Evolutionary conservation across 352 stramenopile genomes (phyloP).

Genomic region (Globisporangium barbulae): DNA sequence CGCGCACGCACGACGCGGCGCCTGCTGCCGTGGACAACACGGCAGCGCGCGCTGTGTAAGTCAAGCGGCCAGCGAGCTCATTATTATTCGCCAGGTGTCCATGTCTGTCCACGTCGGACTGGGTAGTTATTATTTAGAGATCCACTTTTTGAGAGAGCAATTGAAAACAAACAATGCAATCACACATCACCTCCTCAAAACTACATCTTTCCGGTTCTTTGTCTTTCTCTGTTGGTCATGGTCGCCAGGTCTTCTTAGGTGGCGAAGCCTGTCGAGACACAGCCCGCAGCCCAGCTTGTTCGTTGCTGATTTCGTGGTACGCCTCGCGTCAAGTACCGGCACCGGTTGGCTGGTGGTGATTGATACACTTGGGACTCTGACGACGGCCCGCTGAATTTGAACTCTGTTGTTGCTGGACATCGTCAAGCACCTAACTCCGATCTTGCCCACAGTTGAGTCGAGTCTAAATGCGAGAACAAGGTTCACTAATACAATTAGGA

Average conservation of each 20-base stretch:
- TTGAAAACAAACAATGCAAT: background rate
- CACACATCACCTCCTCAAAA: background rate
- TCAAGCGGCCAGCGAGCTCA: background rate
- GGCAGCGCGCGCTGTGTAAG: slow-evolving; percentile 13
- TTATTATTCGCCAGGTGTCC: background rate
- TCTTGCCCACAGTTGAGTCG: no score
- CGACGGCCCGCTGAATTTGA: no score
- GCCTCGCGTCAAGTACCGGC: no score
- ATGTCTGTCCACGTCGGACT: background rate
- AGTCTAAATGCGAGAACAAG: no score
- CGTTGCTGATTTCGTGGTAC: no score
- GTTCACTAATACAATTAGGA: background rate
- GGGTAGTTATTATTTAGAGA: slow-evolving; percentile 10
- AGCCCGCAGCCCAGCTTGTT: no score
- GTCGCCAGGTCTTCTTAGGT: no score
- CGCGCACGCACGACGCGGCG: slow-evolving; percentile 14
- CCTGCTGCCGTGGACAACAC: background rate
- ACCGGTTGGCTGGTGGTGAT: no score
- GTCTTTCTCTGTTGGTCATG: background rate
- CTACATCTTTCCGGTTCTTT: background rate
- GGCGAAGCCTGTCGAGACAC: no score
- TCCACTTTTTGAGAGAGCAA: background rate
- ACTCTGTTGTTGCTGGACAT: no score
- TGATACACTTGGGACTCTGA: no score
- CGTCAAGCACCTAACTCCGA: no score